Evolutionary conservation across 176 grass and related monocot species (phyloP), one percentile per base, ranked within the genome.

Genomic region (Saccharum officinarum): DNA sequence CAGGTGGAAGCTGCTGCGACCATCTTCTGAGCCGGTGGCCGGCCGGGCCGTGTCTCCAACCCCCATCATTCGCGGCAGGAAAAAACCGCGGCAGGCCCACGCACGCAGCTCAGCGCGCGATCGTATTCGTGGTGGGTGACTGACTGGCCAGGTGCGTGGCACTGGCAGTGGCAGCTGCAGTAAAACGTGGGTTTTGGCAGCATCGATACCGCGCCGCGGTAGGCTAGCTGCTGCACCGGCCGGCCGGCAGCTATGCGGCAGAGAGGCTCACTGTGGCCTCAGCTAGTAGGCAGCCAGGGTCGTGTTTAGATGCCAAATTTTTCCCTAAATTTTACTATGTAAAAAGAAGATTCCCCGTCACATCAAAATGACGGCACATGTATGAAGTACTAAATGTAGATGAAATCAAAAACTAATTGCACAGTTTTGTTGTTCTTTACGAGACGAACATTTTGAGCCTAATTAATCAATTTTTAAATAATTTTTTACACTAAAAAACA

Each of bases 51-150:
- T 47, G 60, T 55, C 62, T 28, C 47, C 63, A 1, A 33, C 75
- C 30, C 49, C 66, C 75, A 85, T 85, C 83, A 78, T 85, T 78
- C 37, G 65, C 65, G 75, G 39, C 83, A 28, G 31, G 83, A 77
- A 78, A 75, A 28, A 30, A 26, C 8, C 52, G 15, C 41, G 59
- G 13, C 66, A 8, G 34, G 30, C 64, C 79, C 45, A 13, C 64
- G 47, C n/a, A 0, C 44, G 44, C 44, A 12, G 10, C 7, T 37
- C 25, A 15, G 4, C 22, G 28, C 28, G 28, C 28, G 20, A 57
- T 57, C 20, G 57, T 60, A 60, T n/a, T 60, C 57, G 57, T 23
- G 22, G 22, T 60, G 57, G 22, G 57, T 23, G 55, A 52, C 49
- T 52, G 49, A 3, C 4, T 18, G 16, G 5, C 49, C 1, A 5